phyloP scores from a whole-genome alignment of 1,284 basidiomycete species.

The Mrakiaceae sp. region DNA sequence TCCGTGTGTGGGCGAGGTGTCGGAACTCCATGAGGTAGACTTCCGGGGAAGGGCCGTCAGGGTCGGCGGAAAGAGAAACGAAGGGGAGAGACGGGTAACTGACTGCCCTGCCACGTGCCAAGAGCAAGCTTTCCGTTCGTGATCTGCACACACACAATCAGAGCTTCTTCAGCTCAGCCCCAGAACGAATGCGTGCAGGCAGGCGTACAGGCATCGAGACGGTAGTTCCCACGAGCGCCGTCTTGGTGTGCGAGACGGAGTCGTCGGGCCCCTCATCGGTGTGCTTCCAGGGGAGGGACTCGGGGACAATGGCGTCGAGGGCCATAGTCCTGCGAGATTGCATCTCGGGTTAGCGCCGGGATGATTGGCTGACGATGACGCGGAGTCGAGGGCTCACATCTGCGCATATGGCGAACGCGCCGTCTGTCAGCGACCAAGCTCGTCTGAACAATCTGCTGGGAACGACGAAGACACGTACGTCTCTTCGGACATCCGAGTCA shows the following conservation, averaged over 20 bases:
- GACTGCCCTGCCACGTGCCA: conserved; percentile 72
- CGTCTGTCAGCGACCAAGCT: background rate
- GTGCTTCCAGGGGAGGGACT: conserved; percentile 66
- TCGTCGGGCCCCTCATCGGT: conserved; percentile 24
- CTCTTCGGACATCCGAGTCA: conserved; percentile 46
- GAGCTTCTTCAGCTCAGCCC: background rate
- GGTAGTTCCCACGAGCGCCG: conserved; percentile 43
- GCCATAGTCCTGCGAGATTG: conserved; percentile 11
- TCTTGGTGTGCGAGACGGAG: conserved; percentile 77
- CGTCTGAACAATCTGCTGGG: background rate
- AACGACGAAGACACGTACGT: background rate
- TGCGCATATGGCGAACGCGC: no score
- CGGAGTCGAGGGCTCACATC: no score
- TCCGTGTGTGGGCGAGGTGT: conserved; percentile 50
- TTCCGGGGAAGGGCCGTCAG: conserved; percentile 2
- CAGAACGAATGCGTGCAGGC: no score
- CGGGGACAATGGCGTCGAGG: conserved; percentile 76
- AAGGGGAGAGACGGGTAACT: background rate
- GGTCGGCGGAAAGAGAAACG: conserved; percentile 28
- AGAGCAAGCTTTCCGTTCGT: conserved; percentile 67
- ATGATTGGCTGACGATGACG: background rate
- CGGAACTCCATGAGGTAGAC: conserved; percentile 76
- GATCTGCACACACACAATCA: conserved; percentile 38
- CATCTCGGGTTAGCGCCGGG: conserved; percentile 5
- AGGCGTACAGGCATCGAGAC: conserved; percentile 8